Conservation (phyloP, 1,284 basidiomycete genomes). For the Earliella scabrosa region DNA sequence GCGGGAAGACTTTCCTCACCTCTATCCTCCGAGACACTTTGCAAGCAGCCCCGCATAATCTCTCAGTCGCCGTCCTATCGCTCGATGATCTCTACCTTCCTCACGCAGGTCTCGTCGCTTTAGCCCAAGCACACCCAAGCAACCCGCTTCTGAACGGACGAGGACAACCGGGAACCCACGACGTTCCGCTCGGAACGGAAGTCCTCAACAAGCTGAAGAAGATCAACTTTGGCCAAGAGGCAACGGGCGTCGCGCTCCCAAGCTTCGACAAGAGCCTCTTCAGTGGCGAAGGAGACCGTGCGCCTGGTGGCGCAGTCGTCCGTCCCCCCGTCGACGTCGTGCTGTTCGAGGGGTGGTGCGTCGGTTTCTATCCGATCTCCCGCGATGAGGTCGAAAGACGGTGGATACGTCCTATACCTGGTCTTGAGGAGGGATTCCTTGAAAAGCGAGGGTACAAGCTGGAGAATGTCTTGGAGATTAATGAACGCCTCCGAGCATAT, state of each 20-base stretch:
- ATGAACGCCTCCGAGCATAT: slow-evolving; percentile 63
- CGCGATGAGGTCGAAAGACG: slow-evolving; percentile 46
- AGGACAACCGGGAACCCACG: slow-evolving; percentile 89
- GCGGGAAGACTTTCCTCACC: slow-evolving; percentile 80
- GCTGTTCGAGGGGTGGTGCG: slow-evolving; percentile 87
- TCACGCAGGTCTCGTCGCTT: slow-evolving; percentile 55
- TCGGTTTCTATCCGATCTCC: slow-evolving; percentile 70
- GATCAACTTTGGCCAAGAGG: slow-evolving; percentile 41
- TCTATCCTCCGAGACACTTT: slow-evolving; percentile 56
- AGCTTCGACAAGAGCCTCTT: slow-evolving; percentile 87
- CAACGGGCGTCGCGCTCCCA: slow-evolving; percentile 62
- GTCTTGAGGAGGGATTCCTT: slow-evolving; percentile 45
- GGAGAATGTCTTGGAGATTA: slow-evolving; percentile 63
- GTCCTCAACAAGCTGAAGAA: slow-evolving; percentile 55
- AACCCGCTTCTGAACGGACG: slow-evolving; percentile 78
- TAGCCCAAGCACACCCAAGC: slow-evolving; percentile 56
- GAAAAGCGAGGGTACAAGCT: slow-evolving; percentile 40
- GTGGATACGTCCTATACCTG: slow-evolving; percentile 39
- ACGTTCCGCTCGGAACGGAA: slow-evolving; percentile 63
- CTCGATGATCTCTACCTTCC: slow-evolving; percentile 89
- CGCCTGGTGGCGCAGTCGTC: slow-evolving; percentile 45
- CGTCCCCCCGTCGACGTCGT: slow-evolving; percentile 77
- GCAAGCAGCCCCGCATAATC: slow-evolving; percentile 49
- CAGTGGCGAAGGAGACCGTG: slow-evolving; percentile 83
- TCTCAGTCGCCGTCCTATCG: slow-evolving; percentile 72